Evolutionary conservation across 768 basidiomycete genomes (phyloP).

Genomic region (Kwoniella dendrophila): DNA sequence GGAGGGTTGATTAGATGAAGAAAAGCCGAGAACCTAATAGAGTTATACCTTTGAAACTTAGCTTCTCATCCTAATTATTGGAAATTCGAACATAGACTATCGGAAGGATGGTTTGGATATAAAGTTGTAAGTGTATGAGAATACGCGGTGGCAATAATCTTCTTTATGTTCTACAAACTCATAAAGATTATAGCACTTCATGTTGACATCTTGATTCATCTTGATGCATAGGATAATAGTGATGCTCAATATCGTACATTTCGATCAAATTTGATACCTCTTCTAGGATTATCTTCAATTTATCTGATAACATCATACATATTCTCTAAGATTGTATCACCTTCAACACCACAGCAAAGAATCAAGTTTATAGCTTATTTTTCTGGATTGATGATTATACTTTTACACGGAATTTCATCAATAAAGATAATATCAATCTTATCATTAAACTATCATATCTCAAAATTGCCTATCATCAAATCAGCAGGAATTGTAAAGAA

Average conservation of each 20-base stretch:
- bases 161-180: too few relatives aligned
- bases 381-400: conserved; percentile 67
- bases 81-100: conserved; percentile 64
- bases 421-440: conserved; percentile 78
- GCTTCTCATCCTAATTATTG: conserved; percentile 75
- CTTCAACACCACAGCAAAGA: conserved; percentile 12
- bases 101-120: conserved; percentile 78
- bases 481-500: conserved; percentile 1
- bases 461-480: conserved; percentile 55
- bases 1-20: too few relatives aligned
- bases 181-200: neutral
- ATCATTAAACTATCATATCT: conserved; percentile 68
- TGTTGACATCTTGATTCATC: neutral
- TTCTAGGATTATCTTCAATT: conserved; percentile 61
- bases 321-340: conserved; percentile 14
- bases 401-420: conserved; percentile 77
- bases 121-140: conserved; percentile 65
- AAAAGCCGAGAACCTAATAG: too few relatives aligned
- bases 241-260: conserved; percentile 90
- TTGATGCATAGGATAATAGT: conserved; percentile 73
- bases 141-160: too few relatives aligned
- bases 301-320: conserved; percentile 64
- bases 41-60: conserved; percentile 44
- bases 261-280: conserved; percentile 72
- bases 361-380: conserved; percentile 56